Conservation (phyloP, 345 rosid species). For the Rubroshorea leprosula region DNA sequence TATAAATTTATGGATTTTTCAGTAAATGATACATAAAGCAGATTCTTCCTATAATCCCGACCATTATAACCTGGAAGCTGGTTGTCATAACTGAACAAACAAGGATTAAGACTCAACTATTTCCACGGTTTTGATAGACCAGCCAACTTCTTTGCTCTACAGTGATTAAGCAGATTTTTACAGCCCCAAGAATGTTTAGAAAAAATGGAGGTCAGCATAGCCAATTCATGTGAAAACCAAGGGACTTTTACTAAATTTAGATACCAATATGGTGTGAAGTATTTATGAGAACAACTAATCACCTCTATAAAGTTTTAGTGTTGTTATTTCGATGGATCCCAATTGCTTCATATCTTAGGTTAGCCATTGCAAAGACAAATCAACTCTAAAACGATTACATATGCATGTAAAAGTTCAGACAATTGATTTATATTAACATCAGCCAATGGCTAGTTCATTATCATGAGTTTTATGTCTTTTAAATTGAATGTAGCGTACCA, state of each 20-base stretch:
- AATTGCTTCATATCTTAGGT: no score
- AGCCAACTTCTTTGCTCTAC: background rate
- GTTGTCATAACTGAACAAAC: background rate
- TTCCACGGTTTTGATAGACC: background rate
- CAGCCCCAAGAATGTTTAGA: no score
- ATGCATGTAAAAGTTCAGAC: background rate
- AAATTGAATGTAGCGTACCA: background rate
- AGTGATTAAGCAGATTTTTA: no score
- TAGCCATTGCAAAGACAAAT: background rate
- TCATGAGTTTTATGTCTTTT: background rate
- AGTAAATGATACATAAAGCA: background rate
- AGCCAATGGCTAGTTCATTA: background rate
- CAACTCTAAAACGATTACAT: background rate
- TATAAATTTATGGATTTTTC: no score
- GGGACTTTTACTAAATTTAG: background rate
- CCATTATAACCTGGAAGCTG: background rate
- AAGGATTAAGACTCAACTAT: no score
- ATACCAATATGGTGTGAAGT: background rate
- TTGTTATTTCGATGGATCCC: no score
- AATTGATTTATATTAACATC: background rate
- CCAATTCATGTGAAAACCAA: no score
- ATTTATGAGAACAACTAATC: no score
- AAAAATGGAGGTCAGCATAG: no score
- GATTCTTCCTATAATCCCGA: background rate
- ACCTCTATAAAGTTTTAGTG: no score